Conservation (phyloP, 1,139 yeast species). For the Yamadazyma dendronema region DNA sequence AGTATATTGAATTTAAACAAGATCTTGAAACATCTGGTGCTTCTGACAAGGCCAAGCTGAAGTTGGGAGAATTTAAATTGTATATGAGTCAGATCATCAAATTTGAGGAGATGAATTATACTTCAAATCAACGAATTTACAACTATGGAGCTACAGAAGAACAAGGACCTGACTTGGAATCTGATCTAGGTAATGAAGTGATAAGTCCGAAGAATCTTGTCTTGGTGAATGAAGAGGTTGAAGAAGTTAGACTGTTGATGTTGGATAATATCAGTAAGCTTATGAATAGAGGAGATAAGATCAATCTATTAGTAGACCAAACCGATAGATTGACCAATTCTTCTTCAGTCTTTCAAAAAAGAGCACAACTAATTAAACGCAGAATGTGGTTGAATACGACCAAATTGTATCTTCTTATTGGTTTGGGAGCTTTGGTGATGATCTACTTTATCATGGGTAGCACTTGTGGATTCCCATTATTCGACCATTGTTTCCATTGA, state of each 20-base stretch:
- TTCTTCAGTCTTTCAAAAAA: constrained; percentile 69
- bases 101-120: constrained; percentile 47
- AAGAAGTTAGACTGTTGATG: constrained; percentile 59
- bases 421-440: constrained; percentile 27
- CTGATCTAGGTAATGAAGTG: constrained; percentile 16
- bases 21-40: constrained; percentile 19
- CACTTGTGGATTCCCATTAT: constrained; percentile 52
- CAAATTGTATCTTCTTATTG: constrained; percentile 35
- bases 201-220: constrained; percentile 41
- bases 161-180: constrained; percentile 20
- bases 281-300: constrained; percentile 77
- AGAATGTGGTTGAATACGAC: constrained; percentile 66
- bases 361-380: constrained; percentile 63
- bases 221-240: constrained; percentile 48
- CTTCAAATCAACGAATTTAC: constrained; percentile 32
- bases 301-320: constrained; percentile 72
- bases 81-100: constrained; percentile 52
- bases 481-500: constrained; percentile 25
- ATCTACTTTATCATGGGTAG: constrained; percentile 45
- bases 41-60: constrained; percentile 21
- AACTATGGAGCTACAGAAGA: constrained; percentile 32
- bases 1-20: constrained; percentile 42
- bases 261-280: constrained; percentile 67
- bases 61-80: constrained; percentile 49
- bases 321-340: constrained; percentile 72